Conservation (phyloP, 768 basidiomycete species). For the Kwoniella pini region DNA sequence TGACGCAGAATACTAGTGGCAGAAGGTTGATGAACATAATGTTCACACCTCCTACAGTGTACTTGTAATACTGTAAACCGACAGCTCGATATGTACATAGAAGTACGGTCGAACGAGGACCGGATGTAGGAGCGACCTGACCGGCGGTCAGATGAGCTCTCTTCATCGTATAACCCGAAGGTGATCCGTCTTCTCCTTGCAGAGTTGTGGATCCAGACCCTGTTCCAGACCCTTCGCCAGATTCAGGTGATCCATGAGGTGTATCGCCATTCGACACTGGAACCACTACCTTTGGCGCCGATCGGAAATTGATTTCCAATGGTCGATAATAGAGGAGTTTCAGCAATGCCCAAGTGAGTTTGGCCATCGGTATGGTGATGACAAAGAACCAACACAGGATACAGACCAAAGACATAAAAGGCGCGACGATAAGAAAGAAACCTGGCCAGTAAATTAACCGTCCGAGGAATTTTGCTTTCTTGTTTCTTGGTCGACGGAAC, state of each 20-base stretch:
- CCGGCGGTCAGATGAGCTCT: slow-evolving; percentile 77
- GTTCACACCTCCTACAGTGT: slow-evolving; percentile 97
- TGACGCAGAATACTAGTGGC: slow-evolving; percentile 91
- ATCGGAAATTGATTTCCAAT: slow-evolving; percentile 84
- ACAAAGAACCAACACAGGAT: slow-evolving; percentile 92
- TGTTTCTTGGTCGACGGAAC: slow-evolving; percentile 44
- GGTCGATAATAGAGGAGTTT: slow-evolving; percentile 77
- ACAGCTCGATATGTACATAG: slow-evolving; percentile 91
- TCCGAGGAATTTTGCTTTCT: slow-evolving; percentile 59
- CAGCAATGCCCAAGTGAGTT: slow-evolving; percentile 91
- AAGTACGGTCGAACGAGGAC: slow-evolving; percentile 80
- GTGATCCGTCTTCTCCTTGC: slow-evolving; percentile 49
- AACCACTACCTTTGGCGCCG: slow-evolving; percentile 70
- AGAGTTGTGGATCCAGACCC: slow-evolving; percentile 31
- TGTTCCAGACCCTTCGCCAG: slow-evolving; percentile 17
- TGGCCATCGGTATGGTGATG: slow-evolving; percentile 97
- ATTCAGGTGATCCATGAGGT: slow-evolving; percentile 28
- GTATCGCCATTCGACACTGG: slow-evolving; percentile 33
- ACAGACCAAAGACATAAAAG: slow-evolving; percentile 83
- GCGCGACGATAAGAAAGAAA: slow-evolving; percentile 76
- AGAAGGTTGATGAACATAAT: slow-evolving; percentile 96
- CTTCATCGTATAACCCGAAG: slow-evolving; percentile 62
- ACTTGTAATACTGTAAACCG: slow-evolving; percentile 95
- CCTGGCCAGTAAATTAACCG: slow-evolving; percentile 78
- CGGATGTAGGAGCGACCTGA: slow-evolving; percentile 76